These are phyloP conservation scores for Xanthoconium purpureum DNA, from an alignment of 768 basidiomycete genomes.

Conservation along the genomic window DNA sequence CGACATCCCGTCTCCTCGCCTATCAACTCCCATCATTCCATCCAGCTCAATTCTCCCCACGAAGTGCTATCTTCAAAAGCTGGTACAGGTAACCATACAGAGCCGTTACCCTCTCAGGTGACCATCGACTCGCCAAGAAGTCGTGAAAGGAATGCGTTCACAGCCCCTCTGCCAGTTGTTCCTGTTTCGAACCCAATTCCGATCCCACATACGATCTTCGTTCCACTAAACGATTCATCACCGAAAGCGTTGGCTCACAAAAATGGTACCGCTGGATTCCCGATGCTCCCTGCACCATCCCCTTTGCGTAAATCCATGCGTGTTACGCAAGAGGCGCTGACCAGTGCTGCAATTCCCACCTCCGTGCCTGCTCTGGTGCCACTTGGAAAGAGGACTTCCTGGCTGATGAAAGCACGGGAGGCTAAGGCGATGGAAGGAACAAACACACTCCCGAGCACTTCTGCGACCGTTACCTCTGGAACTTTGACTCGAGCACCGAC, in stretches of 20 bases:
- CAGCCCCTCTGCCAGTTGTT: conserved; percentile 20
- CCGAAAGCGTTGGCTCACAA: conserved; percentile 36
- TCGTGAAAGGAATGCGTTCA: conserved; percentile 21
- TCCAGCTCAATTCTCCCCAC: conserved; percentile 38
- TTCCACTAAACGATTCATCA: conserved; percentile 37
- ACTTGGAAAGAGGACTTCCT: conserved; percentile 69
- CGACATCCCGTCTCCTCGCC: conserved; percentile 28
- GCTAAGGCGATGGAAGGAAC: conserved; percentile 61
- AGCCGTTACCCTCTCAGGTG: conserved; percentile 15
- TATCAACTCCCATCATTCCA: conserved; percentile 36
- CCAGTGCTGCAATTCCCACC: conserved; percentile 32
- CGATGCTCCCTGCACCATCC: conserved; percentile 64
- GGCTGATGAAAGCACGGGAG: conserved; percentile 76
- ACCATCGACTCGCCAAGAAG: conserved; percentile 1
- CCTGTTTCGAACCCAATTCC: conserved; percentile 9
- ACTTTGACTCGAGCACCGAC: conserved; percentile 18
- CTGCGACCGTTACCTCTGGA: background rate
- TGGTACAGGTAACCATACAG: conserved; percentile 12
- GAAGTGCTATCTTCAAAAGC: conserved; percentile 1
- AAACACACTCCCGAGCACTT: conserved; percentile 27
- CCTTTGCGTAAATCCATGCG: conserved; percentile 69
- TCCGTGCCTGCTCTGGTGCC: conserved; percentile 38
- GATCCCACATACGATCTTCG: conserved; percentile 20
- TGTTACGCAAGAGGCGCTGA: conserved; percentile 43
- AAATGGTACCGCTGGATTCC: conserved; percentile 45